These are phyloP conservation scores for Spinellus fusiger DNA, from an alignment of 192 early-diverging fungal species.

Conservation along the genomic window DNA sequence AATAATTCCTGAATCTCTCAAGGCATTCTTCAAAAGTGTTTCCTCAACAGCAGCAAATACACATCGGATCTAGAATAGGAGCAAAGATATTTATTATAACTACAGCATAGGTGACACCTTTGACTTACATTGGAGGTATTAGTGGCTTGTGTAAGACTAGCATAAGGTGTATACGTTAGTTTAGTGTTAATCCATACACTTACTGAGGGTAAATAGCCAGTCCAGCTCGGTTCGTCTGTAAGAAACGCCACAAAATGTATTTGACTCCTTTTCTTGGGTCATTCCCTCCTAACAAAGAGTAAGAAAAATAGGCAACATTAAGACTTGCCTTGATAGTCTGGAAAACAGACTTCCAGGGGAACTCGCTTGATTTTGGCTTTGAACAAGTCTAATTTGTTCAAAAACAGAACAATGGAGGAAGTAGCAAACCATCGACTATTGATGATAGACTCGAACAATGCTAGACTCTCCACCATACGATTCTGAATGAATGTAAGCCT, in stretches of 20 bases:
- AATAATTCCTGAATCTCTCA: slow-evolving; percentile 58
- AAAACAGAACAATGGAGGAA: slow-evolving; percentile 77
- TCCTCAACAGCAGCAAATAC: slow-evolving; percentile 92
- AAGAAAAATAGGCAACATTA: slow-evolving; percentile 8
- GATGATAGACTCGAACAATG: slow-evolving; percentile 77
- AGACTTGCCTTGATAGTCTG: slow-evolving; percentile 62
- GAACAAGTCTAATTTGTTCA: slow-evolving; percentile 84
- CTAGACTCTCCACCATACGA: slow-evolving; percentile 77
- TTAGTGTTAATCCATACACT: slow-evolving; percentile 21
- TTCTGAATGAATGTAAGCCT: slow-evolving; percentile 42
- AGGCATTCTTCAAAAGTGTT: slow-evolving; percentile 80
- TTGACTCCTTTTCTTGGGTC: slow-evolving; percentile 81
- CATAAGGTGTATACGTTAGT: neutral
- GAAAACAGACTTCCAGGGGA: slow-evolving; percentile 69
- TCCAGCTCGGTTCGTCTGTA: slow-evolving; percentile 78
- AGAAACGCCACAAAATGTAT: slow-evolving; percentile 88
- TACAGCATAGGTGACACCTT: neutral
- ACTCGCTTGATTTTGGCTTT: slow-evolving; percentile 62
- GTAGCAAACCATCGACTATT: slow-evolving; percentile 81
- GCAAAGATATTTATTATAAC: slow-evolving; percentile 32
- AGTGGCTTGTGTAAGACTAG: slow-evolving; percentile 81
- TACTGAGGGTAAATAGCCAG: slow-evolving; percentile 84
- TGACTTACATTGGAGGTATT: slow-evolving; percentile 75
- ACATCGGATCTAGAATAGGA: slow-evolving; percentile 14
- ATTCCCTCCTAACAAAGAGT: slow-evolving; percentile 46